phyloP scores from a whole-genome alignment of 257 asterid species.

The Lavandula angustifolia region DNA sequence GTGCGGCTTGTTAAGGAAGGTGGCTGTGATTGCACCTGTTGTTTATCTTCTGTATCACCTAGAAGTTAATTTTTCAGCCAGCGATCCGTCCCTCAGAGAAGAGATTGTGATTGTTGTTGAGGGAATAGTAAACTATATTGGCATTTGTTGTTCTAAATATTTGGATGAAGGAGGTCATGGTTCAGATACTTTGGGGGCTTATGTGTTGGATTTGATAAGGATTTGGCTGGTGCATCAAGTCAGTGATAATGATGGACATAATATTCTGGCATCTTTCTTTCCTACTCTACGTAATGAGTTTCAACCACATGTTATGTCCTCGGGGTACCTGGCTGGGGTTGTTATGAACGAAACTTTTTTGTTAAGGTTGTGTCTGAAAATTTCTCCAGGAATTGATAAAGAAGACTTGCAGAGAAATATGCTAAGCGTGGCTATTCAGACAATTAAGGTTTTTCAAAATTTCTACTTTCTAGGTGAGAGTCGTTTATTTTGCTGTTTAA shows the following conservation, averaged over 20 bases:
- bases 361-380: constrained; percentile 37
- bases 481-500: constrained; percentile 18
- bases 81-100: constrained; percentile 29
- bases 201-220: constrained; percentile 30
- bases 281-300: constrained; percentile 28
- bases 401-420: constrained; percentile 29
- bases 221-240: constrained; percentile 36
- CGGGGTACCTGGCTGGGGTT: constrained; percentile 38
- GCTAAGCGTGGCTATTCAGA: constrained; percentile 37
- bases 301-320: constrained; percentile 26
- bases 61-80: constrained; percentile 22
- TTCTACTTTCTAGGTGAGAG: constrained; percentile 44
- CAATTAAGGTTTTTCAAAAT: constrained; percentile 37
- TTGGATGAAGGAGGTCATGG: constrained; percentile 24
- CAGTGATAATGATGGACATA: neutral
- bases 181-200: constrained; percentile 27
- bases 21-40: constrained; percentile 38
- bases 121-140: constrained; percentile 24
- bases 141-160: constrained; percentile 36
- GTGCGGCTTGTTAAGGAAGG: constrained; percentile 30
- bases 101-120: constrained; percentile 32
- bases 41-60: constrained; percentile 33
- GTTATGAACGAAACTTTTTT: constrained; percentile 39
- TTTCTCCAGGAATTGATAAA: constrained; percentile 20
- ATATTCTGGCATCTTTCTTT: constrained; percentile 37